These are phyloP conservation scores for Blastobotrys elegans DNA, from an alignment of 1,139 yeast species.

Conservation along the genomic window DNA sequence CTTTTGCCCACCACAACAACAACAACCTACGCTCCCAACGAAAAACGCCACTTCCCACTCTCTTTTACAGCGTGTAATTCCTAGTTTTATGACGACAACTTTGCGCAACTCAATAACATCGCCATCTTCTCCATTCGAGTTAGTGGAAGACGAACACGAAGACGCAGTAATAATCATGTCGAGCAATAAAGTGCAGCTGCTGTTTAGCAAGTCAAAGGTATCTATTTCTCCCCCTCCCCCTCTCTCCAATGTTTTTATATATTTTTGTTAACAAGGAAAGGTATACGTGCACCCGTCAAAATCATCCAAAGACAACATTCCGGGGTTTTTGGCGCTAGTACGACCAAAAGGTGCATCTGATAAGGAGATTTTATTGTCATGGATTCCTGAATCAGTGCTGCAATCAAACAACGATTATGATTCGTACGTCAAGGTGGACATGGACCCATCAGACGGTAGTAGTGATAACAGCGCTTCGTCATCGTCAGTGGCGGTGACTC, in stretches of 20 bases:
- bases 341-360: slow-evolving; percentile 48
- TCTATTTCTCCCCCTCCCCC: slow-evolving; percentile 14
- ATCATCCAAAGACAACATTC: slow-evolving; percentile 65
- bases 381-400: slow-evolving; percentile 64
- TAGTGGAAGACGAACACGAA: not conserved
- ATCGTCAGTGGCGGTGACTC: not conserved
- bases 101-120: not conserved
- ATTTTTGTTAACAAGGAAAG: too few relatives aligned
- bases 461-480: not conserved
- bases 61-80: not conserved
- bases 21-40: too few relatives aligned
- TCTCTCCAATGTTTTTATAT: not conserved
- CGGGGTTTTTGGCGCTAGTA: slow-evolving; percentile 68
- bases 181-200: slow-evolving; percentile 27
- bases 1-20: not conserved
- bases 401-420: slow-evolving; percentile 45
- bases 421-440: slow-evolving; percentile 50
- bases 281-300: slow-evolving; percentile 76
- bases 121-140: not conserved
- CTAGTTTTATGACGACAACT: not conserved
- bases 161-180: slow-evolving; percentile 7
- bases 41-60: not conserved
- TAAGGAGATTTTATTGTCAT: slow-evolving; percentile 60
- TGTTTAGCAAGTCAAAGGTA: slow-evolving; percentile 39
- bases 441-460: slow-evolving; percentile 32